Percentiles rank a stretch among this genome's conserved stretches.
phyloP scores from a whole-genome alignment of 352 stramenopile genomes.

The Globisporangium polare region DNA sequence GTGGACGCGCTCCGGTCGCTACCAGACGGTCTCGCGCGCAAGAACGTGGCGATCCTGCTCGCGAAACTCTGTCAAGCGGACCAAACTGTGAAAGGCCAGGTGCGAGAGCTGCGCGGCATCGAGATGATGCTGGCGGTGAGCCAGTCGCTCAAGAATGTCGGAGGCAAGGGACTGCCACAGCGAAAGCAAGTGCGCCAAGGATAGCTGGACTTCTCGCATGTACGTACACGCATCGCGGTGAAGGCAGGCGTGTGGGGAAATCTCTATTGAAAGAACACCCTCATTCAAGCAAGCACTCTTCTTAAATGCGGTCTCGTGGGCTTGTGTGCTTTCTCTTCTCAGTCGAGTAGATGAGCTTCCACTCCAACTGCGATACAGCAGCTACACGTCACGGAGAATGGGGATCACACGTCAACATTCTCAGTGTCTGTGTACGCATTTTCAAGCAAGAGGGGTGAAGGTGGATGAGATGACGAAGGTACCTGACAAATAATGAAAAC shows the following conservation, averaged over 20 bases:
- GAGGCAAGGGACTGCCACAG: neutral
- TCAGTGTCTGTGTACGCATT: neutral
- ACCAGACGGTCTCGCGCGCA: slow-evolving; percentile 48
- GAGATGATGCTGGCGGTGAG: slow-evolving; percentile 78
- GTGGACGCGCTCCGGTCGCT: slow-evolving; percentile 43
- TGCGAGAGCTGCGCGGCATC: slow-evolving; percentile 64
- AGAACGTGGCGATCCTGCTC: slow-evolving; percentile 77
- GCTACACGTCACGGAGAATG: slow-evolving; percentile 20
- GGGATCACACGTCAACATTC: neutral
- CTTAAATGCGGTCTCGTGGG: neutral
- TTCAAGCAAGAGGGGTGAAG: neutral
- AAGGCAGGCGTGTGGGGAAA: neutral
- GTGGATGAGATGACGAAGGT: neutral
- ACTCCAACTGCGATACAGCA: slow-evolving; percentile 69
- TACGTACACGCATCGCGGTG: neutral
- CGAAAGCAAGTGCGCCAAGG: neutral
- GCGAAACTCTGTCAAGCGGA: slow-evolving; percentile 63
- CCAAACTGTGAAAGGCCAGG: slow-evolving; percentile 35
- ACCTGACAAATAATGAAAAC: slow-evolving; percentile 81
- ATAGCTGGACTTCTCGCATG: neutral
- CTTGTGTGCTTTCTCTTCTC: neutral
- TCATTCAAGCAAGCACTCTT: neutral
- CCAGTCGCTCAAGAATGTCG: slow-evolving; percentile 29
- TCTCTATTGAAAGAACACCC: neutral
- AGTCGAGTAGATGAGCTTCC: slow-evolving; percentile 55